Percentiles rank a stretch among this genome's conserved stretches.
Evolutionary conservation across 1,284 basidiomycete genomes (phyloP).

Genomic region (Fomitopsis palustris): DNA sequence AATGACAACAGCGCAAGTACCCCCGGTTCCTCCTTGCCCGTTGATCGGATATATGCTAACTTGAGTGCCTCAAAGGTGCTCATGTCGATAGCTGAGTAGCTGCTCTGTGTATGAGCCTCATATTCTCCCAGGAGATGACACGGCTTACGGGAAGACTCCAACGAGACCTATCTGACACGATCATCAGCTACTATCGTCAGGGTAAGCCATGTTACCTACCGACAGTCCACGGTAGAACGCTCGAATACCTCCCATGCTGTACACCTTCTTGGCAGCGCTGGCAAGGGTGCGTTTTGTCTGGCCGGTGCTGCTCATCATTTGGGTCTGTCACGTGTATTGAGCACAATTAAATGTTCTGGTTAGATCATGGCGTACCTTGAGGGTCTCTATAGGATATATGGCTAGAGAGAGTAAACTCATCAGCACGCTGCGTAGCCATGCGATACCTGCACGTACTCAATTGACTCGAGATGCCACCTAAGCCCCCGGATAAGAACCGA

Average conservation of each 20-base stretch:
- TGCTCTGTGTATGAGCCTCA: conserved; percentile 21
- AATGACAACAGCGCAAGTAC: conserved; percentile 82
- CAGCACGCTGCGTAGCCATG: conserved; percentile 10
- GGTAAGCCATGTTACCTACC: conserved; percentile 47
- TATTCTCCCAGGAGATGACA: no score
- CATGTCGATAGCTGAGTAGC: conserved; percentile 92
- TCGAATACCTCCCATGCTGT: conserved; percentile 78
- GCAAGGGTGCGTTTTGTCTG: conserved; percentile 58
- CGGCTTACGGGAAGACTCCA: conserved; percentile 83
- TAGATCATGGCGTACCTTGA: conserved; percentile 53
- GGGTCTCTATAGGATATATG: conserved; percentile 87
- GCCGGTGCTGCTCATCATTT: conserved; percentile 87
- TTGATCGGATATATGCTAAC: conserved; percentile 77
- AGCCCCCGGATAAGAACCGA: conserved; percentile 92
- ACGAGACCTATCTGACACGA: conserved; percentile 73
- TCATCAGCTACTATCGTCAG: not conserved
- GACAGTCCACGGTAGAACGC: conserved; percentile 91
- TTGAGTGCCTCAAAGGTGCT: conserved; percentile 92
- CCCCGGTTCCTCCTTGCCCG: conserved; percentile 79
- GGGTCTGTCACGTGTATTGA: conserved; percentile 51
- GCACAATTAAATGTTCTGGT: not conserved
- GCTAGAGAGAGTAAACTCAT: conserved; percentile 39
- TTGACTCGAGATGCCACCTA: conserved; percentile 94
- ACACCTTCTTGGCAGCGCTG: conserved; percentile 62
- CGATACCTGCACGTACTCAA: conserved; percentile 53